These are phyloP conservation scores for Camellia oleifera DNA, from an alignment of 179 eudicot species.

Conservation along the genomic window DNA sequence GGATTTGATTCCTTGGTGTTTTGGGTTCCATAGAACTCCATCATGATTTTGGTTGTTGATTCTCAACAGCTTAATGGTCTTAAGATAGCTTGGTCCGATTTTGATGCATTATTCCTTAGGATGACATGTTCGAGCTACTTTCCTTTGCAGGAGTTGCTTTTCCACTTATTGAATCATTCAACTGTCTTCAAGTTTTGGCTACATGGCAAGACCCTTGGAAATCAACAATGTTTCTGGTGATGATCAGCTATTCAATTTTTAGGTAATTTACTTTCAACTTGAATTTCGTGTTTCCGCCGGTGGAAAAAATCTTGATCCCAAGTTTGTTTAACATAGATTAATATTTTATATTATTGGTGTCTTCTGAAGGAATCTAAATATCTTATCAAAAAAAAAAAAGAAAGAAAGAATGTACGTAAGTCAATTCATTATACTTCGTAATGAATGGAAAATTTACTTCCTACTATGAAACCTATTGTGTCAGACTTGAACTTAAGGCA, in stretches of 20 bases:
- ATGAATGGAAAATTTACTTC: neutral
- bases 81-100: neutral
- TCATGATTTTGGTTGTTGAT: neutral
- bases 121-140: neutral
- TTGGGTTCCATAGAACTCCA: neutral
- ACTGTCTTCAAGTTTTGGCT: slow-evolving; percentile 48
- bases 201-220: slow-evolving; percentile 79
- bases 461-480: neutral
- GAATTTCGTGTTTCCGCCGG: neutral
- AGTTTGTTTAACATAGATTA: neutral
- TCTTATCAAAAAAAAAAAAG: neutral
- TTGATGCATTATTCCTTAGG: neutral
- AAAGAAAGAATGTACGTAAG: neutral
- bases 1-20: slow-evolving; percentile 3
- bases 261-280: slow-evolving; percentile 35
- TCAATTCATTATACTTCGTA: neutral
- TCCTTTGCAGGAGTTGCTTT: slow-evolving; percentile 65
- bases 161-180: slow-evolving; percentile 39
- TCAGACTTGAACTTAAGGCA: neutral
- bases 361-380: slow-evolving; percentile 6
- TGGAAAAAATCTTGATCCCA: neutral
- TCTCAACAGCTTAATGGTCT: neutral
- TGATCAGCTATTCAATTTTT: slow-evolving; percentile 47
- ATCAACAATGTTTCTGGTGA: slow-evolving; percentile 55
- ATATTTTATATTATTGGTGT: neutral